A percentile compares a stretch with the other conserved stretches of the same genome.
Evolutionary conservation across 139 green algal genomes (phyloP).

Genomic region (Yamagishiella unicocca): DNA sequence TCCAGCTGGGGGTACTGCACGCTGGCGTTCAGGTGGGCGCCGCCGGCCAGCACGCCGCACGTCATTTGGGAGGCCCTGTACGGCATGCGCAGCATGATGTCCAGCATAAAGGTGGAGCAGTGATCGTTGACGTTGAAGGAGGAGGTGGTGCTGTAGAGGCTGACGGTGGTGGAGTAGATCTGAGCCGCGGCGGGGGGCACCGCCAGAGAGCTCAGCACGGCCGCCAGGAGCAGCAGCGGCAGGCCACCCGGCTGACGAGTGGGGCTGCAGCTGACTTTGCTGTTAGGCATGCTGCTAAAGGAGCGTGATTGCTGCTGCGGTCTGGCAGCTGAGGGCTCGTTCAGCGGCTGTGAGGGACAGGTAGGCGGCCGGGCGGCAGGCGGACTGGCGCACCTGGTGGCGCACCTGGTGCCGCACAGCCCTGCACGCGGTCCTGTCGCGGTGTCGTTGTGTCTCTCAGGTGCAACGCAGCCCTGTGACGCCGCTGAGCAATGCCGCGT

Average conservation of each 20-base stretch:
- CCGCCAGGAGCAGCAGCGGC: conserved; percentile 9
- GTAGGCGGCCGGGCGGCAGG: no score
- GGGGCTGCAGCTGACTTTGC: not conserved
- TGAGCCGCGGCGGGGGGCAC: not conserved
- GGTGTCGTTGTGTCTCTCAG: no score
- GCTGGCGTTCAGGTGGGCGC: conserved; percentile 6
- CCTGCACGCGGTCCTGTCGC: no score
- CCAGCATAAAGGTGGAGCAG: conserved; percentile 9
- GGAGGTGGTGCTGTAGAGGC: not conserved
- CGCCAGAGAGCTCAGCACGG: not conserved
- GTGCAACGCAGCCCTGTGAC: no score
- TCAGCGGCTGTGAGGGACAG: no score
- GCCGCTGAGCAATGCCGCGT: no score
- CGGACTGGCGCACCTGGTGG: no score
- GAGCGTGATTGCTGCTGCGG: no score
- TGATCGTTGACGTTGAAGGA: not conserved
- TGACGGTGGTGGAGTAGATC: not conserved
- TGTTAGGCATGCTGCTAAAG: no score
- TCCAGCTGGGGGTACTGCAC: not conserved
- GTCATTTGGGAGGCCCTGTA: conserved; percentile 12
- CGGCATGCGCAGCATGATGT: conserved; percentile 9
- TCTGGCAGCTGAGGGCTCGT: no score
- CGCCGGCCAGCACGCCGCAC: conserved; percentile 5
- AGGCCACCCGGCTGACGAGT: not conserved
- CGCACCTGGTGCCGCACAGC: no score